phyloP scores from a whole-genome alignment of 2,329 filamentous ascomycete species.

The Sarocladiaceae sp. region DNA sequence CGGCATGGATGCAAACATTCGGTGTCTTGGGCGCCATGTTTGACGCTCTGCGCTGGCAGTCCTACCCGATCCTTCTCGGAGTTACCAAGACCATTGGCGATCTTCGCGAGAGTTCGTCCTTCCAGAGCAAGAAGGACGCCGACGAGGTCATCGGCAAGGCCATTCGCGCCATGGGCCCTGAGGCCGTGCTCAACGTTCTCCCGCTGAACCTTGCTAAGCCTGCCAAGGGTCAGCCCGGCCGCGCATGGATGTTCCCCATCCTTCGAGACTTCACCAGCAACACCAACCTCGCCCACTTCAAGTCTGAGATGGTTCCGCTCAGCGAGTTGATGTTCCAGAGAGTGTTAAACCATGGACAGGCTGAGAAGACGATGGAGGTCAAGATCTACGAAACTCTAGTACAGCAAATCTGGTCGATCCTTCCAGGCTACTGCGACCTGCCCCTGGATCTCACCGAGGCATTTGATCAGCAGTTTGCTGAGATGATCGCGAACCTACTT shows the following conservation, averaged over 20 bases:
- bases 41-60: constrained; percentile 77
- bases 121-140: constrained; percentile 89
- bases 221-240: constrained; percentile 68
- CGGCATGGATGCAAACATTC: constrained; percentile 92
- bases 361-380: constrained; percentile 88
- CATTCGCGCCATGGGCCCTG: constrained; percentile 83
- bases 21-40: constrained; percentile 83
- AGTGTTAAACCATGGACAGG: constrained; percentile 73
- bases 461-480: constrained; percentile 85
- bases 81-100: constrained; percentile 78
- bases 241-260: constrained; percentile 91
- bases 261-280: constrained; percentile 87
- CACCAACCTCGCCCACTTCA: constrained; percentile 80
- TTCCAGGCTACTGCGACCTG: constrained; percentile 92
- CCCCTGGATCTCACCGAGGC: constrained; percentile 70
- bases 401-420: constrained; percentile 87
- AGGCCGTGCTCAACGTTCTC: constrained; percentile 72
- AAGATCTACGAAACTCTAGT: constrained; percentile 98
- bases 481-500: constrained; percentile 82
- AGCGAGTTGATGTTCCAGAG: constrained; percentile 87
- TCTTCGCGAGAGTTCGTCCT: constrained; percentile 79
- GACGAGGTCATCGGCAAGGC: constrained; percentile 86
- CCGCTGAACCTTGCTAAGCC: constrained; percentile 81
- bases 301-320: constrained; percentile 75
- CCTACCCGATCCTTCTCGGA: constrained; percentile 69